Base-by-base conservation (phyloP, 768 basidiomycete species). In the Leccinellum luteum region DNA sequence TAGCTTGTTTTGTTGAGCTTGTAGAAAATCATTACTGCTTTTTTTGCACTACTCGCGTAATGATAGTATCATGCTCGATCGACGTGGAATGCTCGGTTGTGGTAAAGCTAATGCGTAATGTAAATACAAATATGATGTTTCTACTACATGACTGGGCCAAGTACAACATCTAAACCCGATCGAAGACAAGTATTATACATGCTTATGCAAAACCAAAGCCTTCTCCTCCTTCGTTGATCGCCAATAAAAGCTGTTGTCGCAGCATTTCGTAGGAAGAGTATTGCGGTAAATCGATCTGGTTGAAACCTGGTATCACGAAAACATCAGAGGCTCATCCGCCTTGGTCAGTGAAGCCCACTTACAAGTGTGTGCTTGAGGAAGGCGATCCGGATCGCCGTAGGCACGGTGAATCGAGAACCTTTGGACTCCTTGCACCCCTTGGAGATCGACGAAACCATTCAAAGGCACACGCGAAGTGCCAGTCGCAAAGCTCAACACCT, bases 231-330 rank as follows among this genome's bases (percentile, higher is more conserved):
- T 98, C 97, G 66, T 90, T 94, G 68, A 98, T 96, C 34, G 96
- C 93, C 61, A 96, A 79, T 54, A 95, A 74, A 35, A 99, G 73
- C 71, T 92, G 92, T 61, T 91, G 90, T 27, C 97, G 85, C 60
- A 99, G 82, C 83, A 94, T 94, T 70, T 99, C 97, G 68, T 99
- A 98, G 17, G 92, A 93, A 3, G 92, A 89, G 72, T 96, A 98
- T 63, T 90, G 90, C 0, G 96, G 95, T 45, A 99, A 80, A 72
- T 96, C 94, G 57, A 94, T 93, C 71, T 94, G 92, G 72, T 94
- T 94, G 82, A 94, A 94, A 71, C 91, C 91, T 94, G 56, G 3
- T 61, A 48, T 52, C 27, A 51, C 35, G 53, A 15, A 28, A 61
- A 35, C 66, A 54, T 65, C 57, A 68, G 49, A 12, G 62, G 17